A percentile compares a stretch with the other conserved stretches of the same genome.
These are phyloP conservation scores for Clitopilus hobsonii DNA, from an alignment of 768 basidiomycete species.

Conservation along the genomic window DNA sequence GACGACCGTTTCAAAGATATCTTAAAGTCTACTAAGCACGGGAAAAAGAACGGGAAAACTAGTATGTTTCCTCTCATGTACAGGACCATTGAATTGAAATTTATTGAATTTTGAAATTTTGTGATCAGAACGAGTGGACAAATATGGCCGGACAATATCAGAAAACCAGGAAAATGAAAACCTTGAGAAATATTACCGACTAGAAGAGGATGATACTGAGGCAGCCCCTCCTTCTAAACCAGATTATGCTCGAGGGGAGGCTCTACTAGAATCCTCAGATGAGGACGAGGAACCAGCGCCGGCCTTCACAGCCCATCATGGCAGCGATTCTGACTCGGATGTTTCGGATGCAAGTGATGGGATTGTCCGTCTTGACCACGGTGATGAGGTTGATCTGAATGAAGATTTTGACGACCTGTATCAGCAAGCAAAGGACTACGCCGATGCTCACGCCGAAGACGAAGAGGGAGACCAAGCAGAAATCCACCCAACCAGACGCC, in stretches of 20 bases:
- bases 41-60: constrained; percentile 27
- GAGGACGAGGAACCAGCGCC: constrained; percentile 55
- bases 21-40: constrained; percentile 37
- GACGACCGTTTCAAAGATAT: constrained; percentile 90
- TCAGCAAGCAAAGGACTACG: constrained; percentile 65
- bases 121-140: constrained; percentile 67
- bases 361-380: constrained; percentile 41
- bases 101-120: not conserved
- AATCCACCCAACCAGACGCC: constrained; percentile 53
- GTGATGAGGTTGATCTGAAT: constrained; percentile 70
- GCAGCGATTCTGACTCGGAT: constrained; percentile 32
- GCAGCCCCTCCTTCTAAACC: constrained; percentile 31
- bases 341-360: constrained; percentile 45
- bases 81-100: constrained; percentile 1
- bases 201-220: constrained; percentile 38
- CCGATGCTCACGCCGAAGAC: constrained; percentile 43
- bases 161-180: constrained; percentile 70
- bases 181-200: constrained; percentile 75
- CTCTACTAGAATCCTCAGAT: constrained; percentile 82
- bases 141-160: constrained; percentile 77
- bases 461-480: constrained; percentile 22
- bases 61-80: constrained; percentile 3
- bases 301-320: not conserved
- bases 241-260: constrained; percentile 90
- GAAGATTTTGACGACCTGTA: constrained; percentile 73